phyloP scores from a whole-genome alignment of 768 basidiomycete species.

The Lyophyllum atratum region DNA sequence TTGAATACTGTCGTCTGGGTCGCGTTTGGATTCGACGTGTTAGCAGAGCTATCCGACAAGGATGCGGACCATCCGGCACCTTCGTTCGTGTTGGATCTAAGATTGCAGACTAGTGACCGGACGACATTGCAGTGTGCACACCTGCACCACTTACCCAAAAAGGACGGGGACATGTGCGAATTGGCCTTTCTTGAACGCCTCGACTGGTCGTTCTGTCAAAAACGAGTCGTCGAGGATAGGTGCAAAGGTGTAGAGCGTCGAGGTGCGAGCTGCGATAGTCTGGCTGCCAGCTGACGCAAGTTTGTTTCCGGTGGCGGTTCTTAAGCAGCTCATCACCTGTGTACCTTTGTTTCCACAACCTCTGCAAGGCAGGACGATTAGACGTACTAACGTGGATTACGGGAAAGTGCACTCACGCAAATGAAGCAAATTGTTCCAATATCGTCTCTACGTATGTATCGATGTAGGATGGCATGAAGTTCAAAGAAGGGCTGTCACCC shows the following conservation, averaged over 20 bases:
- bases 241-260: constrained; percentile 39
- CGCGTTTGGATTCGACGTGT: constrained; percentile 39
- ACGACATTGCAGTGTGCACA: neutral
- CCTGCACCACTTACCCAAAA: constrained; percentile 31
- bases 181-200: constrained; percentile 36
- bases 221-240: constrained; percentile 38
- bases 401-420: constrained; percentile 30
- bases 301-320: constrained; percentile 24
- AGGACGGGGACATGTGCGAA: constrained; percentile 42
- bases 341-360: constrained; percentile 27
- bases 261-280: constrained; percentile 28
- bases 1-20: constrained; percentile 41
- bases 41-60: constrained; percentile 35
- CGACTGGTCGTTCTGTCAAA: constrained; percentile 35
- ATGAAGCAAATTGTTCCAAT: constrained; percentile 33
- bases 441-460: constrained; percentile 35
- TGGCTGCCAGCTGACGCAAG: constrained; percentile 35
- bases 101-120: no score
- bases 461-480: constrained; percentile 33
- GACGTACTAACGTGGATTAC: neutral
- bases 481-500: constrained; percentile 46
- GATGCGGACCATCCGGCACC: constrained; percentile 40
- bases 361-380: neutral
- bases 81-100: constrained; percentile 43
- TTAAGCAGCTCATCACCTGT: constrained; percentile 33